Evolutionary conservation across 164 flowering plant species (phyloP), one percentile per base, ranked within the genome.

Genomic region (Stephania cephalantha): DNA sequence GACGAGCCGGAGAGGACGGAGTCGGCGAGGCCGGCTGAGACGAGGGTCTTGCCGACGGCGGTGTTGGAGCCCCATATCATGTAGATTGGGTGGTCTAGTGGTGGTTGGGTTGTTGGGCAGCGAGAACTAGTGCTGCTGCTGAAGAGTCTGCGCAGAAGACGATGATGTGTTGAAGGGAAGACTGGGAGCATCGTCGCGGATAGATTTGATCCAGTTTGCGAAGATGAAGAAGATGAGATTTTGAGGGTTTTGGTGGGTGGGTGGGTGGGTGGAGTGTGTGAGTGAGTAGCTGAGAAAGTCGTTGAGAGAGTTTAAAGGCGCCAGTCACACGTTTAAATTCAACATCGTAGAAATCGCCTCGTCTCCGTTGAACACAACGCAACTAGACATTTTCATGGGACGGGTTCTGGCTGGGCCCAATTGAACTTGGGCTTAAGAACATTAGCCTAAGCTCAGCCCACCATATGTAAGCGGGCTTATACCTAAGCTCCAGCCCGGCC

Each of bases 1-100:
- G 25, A 50, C 61, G 76, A 64, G 7, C 80, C 64, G 9, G 86
- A 82, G 75, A 88, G 80, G 17, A 88, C 79, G 64, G 88, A 83
- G 46, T 90, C 76, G 58, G 98, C 93, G 70, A 95, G 82, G 80
- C 98, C 97, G 20, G 97, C 79, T 74, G 99, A 95, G 63, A 95
- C 90, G 20, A 93, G 89, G 82, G 99, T 92, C 87, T 95, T 95
- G 30, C 99, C 99, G 63, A 93, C 84, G 72, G 88, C 85, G 55
- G 98, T 95, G 86, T 92, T 94, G 82, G 99, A 79, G 75, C 87
- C 91, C 97, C 98, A 95, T 15, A 95, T 72, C 58, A 86, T 80
- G 89, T 86, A 92, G 70, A 85, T 86, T 4, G 98, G 99, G 80
- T 35, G 42, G 42, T 35, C 42, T 35, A 35, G 4, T 1, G 42